Evolutionary conservation across 2,329 filamentous ascomycete genomes (phyloP).

Genomic region (Penicillium sp.): DNA sequence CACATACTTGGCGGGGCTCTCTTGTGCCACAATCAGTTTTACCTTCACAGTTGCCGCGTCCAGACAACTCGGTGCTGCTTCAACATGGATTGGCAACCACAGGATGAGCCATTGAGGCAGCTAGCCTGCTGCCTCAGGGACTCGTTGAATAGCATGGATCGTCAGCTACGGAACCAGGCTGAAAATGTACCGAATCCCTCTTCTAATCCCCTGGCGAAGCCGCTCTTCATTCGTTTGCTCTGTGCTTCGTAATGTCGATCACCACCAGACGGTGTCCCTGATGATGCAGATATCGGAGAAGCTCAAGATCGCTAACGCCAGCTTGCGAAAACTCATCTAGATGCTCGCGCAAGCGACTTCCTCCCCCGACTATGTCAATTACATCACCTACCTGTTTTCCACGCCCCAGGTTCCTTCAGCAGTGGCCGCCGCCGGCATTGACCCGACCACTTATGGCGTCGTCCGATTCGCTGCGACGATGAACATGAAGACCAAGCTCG

Average conservation of each 20-base stretch:
- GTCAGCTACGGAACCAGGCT: slow-evolving; percentile 76
- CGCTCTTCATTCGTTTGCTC: slow-evolving; percentile 7
- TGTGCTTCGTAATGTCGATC: not conserved
- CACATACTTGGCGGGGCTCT: slow-evolving; percentile 24
- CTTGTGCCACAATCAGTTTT: slow-evolving; percentile 23
- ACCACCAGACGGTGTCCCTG: not conserved
- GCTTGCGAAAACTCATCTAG: slow-evolving; percentile 43
- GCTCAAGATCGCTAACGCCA: slow-evolving; percentile 14
- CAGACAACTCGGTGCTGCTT: slow-evolving; percentile 12
- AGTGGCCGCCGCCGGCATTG: slow-evolving; percentile 51
- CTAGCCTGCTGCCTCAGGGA: slow-evolving; percentile 84
- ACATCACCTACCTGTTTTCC: slow-evolving; percentile 85
- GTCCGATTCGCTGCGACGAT: slow-evolving; percentile 83
- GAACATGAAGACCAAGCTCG: slow-evolving; percentile 93
- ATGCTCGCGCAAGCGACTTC: slow-evolving; percentile 86
- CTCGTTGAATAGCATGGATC: slow-evolving; percentile 80
- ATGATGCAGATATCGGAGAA: not conserved
- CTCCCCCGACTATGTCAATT: slow-evolving; percentile 94
- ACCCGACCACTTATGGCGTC: slow-evolving; percentile 60
- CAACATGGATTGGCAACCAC: slow-evolving; percentile 86
- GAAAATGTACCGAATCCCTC: slow-evolving; percentile 58
- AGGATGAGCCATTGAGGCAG: slow-evolving; percentile 80
- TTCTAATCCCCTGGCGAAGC: slow-evolving; percentile 4
- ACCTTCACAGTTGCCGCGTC: slow-evolving; percentile 14
- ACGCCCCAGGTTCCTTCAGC: slow-evolving; percentile 55